phyloP scores from a whole-genome alignment of 2,329 filamentous ascomycete species.

The Neocatenulostroma microsporum region DNA sequence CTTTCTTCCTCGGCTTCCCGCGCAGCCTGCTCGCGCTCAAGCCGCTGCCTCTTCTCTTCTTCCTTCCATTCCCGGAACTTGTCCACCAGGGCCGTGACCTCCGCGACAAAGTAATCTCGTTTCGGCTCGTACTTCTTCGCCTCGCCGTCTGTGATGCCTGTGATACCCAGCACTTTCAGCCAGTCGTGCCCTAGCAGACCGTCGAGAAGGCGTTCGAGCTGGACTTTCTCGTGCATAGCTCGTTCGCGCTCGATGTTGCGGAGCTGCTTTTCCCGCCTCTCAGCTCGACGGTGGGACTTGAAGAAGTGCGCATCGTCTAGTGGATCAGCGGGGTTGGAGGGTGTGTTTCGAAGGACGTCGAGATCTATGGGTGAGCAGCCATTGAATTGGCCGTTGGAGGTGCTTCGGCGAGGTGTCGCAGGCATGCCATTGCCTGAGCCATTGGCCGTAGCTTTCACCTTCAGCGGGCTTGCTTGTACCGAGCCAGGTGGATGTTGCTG shows the following conservation, averaged over 20 bases:
- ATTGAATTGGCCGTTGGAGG: conserved; percentile 12
- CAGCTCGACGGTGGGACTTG: conserved; percentile 52
- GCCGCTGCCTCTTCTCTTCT: conserved; percentile 76
- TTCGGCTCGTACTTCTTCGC: conserved; percentile 83
- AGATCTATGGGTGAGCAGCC: conserved; percentile 12
- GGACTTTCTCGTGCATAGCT: conserved; percentile 58
- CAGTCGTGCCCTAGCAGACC: conserved; percentile 87
- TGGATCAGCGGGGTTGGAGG: conserved; percentile 42
- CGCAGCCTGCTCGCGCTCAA: conserved; percentile 59
- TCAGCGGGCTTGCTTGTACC: too few relatives aligned
- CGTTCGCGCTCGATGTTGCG: conserved; percentile 61
- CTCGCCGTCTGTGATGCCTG: conserved; percentile 71
- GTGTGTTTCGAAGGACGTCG: conserved; percentile 23
- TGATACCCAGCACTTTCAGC: conserved; percentile 86
- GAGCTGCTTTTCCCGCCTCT: conserved; percentile 59
- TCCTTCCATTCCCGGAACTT: conserved; percentile 86
- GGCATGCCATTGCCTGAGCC: conserved; percentile 3
- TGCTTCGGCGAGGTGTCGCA: conserved; percentile 10
- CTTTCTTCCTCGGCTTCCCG: conserved; percentile 41
- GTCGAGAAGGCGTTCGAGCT: conserved; percentile 61
- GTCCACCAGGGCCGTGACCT: conserved; percentile 71
- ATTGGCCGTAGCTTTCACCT: conserved; percentile 2
- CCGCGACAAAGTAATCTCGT: conserved; percentile 72
- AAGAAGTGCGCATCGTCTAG: conserved; percentile 50
- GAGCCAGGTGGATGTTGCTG: not conserved